Evolutionary conservation across 352 stramenopile species (phyloP).

Genomic region (Pelagophyceae sp.): DNA sequence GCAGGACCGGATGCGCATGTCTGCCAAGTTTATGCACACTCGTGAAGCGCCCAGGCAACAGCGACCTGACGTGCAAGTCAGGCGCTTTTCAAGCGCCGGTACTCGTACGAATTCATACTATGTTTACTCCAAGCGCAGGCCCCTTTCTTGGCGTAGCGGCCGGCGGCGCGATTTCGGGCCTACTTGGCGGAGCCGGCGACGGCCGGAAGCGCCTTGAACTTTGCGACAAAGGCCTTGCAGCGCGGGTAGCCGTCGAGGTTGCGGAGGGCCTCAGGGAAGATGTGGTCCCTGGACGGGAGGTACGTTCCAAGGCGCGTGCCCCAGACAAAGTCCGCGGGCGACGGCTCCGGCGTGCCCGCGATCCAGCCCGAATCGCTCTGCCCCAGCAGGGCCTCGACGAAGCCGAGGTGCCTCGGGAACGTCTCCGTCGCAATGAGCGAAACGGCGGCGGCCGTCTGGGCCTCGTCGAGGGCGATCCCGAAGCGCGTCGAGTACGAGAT

Average conservation of each 20-base stretch:
- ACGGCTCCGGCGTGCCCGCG: constrained; percentile 1
- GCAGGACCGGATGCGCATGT: constrained; percentile 23
- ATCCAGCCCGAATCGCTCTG: not conserved
- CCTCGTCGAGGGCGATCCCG: not conserved
- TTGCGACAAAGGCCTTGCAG: not conserved
- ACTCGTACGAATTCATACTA: too few species aligned
- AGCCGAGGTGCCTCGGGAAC: not conserved
- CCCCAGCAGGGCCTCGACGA: not conserved
- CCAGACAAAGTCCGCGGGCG: constrained; percentile 13
- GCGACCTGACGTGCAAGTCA: too few species aligned
- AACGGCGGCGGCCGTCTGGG: not conserved
- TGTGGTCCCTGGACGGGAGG: not conserved
- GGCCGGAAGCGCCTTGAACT: not conserved
- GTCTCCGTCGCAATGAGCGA: not conserved
- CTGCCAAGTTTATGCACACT: too few species aligned
- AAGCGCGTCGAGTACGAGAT: constrained; percentile 6
- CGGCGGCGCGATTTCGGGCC: too few species aligned
- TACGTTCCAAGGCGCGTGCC: not conserved
- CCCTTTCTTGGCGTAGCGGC: too few species aligned
- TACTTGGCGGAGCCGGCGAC: too few species aligned
- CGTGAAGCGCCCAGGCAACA: too few species aligned
- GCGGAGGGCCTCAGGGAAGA: not conserved
- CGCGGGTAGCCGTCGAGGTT: not conserved
- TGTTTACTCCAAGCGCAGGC: too few species aligned
- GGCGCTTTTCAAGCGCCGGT: too few species aligned